Evolutionary conservation across 1,284 basidiomycete species (phyloP).

Genomic region (Trametes pubescens): DNA sequence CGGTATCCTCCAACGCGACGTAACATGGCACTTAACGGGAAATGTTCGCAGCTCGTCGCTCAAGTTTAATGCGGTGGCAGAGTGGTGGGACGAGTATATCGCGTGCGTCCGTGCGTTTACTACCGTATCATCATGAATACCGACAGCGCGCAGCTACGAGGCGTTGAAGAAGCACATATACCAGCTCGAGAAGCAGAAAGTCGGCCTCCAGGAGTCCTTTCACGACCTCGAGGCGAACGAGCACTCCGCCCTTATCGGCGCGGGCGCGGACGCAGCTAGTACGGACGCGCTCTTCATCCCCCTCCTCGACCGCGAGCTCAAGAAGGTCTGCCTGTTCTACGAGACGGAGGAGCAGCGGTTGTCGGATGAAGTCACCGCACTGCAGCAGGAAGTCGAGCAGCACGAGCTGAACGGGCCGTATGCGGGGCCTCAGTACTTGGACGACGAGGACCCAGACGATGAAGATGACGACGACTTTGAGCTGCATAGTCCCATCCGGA

Average conservation of each 20-base stretch:
- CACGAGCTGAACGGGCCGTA: constrained; percentile 75
- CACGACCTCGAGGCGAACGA: constrained; percentile 76
- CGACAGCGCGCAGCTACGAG: constrained; percentile 67
- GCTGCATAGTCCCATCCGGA: constrained; percentile 33
- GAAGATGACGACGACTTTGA: constrained; percentile 64
- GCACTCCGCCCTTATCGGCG: constrained; percentile 58
- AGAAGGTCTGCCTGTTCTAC: constrained; percentile 89
- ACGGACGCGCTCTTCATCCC: constrained; percentile 73
- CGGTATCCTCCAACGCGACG: neutral
- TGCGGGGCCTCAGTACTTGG: constrained; percentile 51
- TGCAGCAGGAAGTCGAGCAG: constrained; percentile 72
- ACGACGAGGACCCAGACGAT: constrained; percentile 67
- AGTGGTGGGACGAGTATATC: constrained; percentile 96
- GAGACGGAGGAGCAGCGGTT: constrained; percentile 79
- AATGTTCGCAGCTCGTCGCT: constrained; percentile 69
- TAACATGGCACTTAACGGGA: neutral
- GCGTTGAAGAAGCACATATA: constrained; percentile 88
- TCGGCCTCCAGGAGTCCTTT: constrained; percentile 50
- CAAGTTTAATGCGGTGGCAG: constrained; percentile 93
- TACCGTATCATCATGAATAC: constrained; percentile 1
- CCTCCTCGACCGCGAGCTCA: constrained; percentile 84
- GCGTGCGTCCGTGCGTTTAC: constrained; percentile 56
- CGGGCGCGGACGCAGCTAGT: constrained; percentile 43
- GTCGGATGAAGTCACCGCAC: constrained; percentile 63
- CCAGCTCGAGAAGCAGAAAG: constrained; percentile 80